Evolutionary conservation across 257 asterid genomes (phyloP), one percentile per base, ranked within the genome.

Genomic region (Nicotiana attenuata): DNA sequence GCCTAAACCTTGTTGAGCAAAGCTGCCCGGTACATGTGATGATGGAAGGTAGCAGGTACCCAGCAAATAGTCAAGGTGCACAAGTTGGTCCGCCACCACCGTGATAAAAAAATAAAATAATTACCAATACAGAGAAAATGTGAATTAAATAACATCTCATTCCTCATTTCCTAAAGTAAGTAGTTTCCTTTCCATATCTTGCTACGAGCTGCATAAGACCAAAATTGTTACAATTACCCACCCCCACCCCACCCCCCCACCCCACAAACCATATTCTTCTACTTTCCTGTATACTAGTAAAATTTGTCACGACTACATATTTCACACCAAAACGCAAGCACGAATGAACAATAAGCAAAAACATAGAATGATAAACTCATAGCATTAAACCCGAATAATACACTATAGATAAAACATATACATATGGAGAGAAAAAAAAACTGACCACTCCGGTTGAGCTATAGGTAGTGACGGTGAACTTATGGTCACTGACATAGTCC

Each of bases 401-500:
- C 5, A 20, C 50, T 50, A 45, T 11, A 45, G 5, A 78, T 31
- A 24, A 78, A 28, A 33, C 5, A 67, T 53, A 29, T 29, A 81
- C 24, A 57, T 28, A 64, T 22, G 15, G 10, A 68, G 80, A 57
- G 35, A 29, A 31, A 10, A 22, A 77, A 64, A 35, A 64, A 28
- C 82, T 76, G 1, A 82, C 85, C 77, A 82, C 78, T 45, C 85
- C 85, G 22, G 64, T 76, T 59, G 85, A 10, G 76, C 82, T 76
- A 77, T 29, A 82, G 1, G 85, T 82, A n/a, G 85, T 82, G 68
- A 82, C 14, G 29, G 85, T 77, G 35, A 82, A 82, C 78, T 76
- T 82, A 29, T 82, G 85, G 68, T 82, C 85, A 71, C 65, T 52
- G 26, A 61, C 81, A 71, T 82, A 82, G 68, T 82, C 85, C 28